A percentile compares a stretch with the other conserved stretches of the same genome.
phyloP scores from a whole-genome alignment of 2,329 filamentous ascomycete species.

The Ceratocystis albifundus region DNA sequence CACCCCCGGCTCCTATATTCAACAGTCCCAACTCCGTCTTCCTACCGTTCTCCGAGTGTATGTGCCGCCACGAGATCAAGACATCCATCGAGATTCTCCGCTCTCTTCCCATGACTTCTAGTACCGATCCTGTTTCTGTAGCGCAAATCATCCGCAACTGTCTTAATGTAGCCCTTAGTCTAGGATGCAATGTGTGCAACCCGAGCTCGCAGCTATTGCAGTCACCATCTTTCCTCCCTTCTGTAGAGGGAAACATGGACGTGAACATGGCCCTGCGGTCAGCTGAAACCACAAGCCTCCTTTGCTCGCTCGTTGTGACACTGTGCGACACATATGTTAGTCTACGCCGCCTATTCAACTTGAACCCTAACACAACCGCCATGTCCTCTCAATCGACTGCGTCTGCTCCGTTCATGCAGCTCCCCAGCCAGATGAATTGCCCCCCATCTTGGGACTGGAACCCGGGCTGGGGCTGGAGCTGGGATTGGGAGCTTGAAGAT shows the following conservation, averaged over 20 bases:
- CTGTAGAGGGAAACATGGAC: background rate
- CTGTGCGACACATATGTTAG: background rate
- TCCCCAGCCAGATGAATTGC: background rate
- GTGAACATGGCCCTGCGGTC: background rate
- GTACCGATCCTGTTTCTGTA: background rate
- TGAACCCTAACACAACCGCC: background rate
- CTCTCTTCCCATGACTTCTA: background rate
- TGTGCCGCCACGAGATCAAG: slow-evolving; percentile 41
- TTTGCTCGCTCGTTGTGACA: background rate
- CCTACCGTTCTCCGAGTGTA: slow-evolving; percentile 30
- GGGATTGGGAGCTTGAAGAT: background rate
- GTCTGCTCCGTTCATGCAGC: background rate
- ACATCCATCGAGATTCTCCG: slow-evolving; percentile 41
- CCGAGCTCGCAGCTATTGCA: background rate
- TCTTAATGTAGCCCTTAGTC: background rate
- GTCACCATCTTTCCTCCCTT: background rate
- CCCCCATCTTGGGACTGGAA: background rate
- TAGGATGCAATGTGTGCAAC: background rate
- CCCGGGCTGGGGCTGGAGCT: background rate
- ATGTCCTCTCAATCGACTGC: background rate
- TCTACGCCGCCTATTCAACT: background rate
- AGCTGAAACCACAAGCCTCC: background rate
- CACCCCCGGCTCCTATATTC: background rate
- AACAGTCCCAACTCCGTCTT: background rate
- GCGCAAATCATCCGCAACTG: too few species aligned